These are phyloP conservation scores for Wickerhamiella occidentalis DNA, from an alignment of 805 yeast genomes.

Conservation along the genomic window DNA sequence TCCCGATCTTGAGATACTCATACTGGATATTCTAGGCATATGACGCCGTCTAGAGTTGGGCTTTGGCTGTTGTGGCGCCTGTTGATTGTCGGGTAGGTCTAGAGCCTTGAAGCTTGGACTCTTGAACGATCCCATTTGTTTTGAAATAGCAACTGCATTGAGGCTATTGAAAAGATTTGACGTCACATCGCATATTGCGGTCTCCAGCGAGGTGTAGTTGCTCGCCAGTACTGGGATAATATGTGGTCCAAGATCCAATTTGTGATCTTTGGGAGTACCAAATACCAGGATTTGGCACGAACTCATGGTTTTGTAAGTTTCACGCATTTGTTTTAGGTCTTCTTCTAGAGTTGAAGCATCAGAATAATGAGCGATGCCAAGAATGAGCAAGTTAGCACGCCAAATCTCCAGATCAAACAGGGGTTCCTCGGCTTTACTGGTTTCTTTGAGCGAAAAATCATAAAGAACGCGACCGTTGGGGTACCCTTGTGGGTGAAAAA, in stretches of 20 bases:
- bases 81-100: conserved; percentile 15
- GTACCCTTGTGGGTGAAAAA: conserved; percentile 74
- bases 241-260: conserved; percentile 5
- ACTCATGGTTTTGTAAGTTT: conserved; percentile 1
- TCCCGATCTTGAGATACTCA: conserved; percentile 22
- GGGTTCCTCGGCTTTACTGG: conserved; percentile 48
- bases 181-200: conserved; percentile 62
- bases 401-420: conserved; percentile 85
- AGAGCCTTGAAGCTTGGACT: conserved; percentile 46
- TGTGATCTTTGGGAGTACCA: conserved; percentile 23
- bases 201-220: conserved; percentile 36
- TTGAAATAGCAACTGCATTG: conserved; percentile 54
- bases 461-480: conserved; percentile 66
- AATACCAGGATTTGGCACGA: conserved; percentile 36
- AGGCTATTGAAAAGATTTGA: conserved; percentile 49
- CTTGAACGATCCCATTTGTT: conserved; percentile 65
- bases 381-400: conserved; percentile 49
- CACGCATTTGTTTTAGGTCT: conserved; percentile 20
- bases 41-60: conserved; percentile 3
- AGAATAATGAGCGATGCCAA: conserved; percentile 34
- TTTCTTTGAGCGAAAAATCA: conserved; percentile 37
- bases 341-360: conserved; percentile 22
- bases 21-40: conserved; percentile 9
- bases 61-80: conserved; percentile 13
- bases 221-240: conserved; percentile 24